These are phyloP conservation scores for Mycena galericulata DNA, from an alignment of 768 basidiomycete genomes.

Conservation along the genomic window DNA sequence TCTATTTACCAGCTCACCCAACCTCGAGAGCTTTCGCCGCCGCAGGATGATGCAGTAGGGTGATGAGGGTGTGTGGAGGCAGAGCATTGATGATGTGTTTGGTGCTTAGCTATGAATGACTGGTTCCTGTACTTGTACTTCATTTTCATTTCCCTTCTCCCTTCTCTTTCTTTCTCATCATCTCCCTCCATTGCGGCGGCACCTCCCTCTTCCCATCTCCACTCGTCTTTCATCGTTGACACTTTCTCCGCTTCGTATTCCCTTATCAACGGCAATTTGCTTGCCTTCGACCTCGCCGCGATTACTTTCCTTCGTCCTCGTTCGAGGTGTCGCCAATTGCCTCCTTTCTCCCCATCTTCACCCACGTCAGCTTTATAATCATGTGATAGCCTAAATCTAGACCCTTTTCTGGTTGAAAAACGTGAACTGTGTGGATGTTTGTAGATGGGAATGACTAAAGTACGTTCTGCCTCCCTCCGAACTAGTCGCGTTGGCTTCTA, in stretches of 20 bases:
- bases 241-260: slow-evolving; percentile 6
- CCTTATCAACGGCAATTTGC: not conserved
- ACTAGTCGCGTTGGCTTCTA: no score
- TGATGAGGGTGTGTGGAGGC: slow-evolving; percentile 2
- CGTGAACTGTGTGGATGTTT: no score
- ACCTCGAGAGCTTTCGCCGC: slow-evolving; percentile 3
- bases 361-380: no score
- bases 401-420: no score
- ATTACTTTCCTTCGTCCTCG: not conserved
- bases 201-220: slow-evolving; percentile 4
- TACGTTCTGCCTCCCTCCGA: no score
- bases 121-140: not conserved
- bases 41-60: not conserved
- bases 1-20: slow-evolving; percentile 3
- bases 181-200: slow-evolving; percentile 2
- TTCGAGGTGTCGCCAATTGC: not conserved
- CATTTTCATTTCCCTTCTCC: not conserved
- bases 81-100: not conserved
- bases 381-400: no score
- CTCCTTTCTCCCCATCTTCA: not conserved
- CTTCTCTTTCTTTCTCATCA: not conserved
- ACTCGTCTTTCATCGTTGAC: not conserved
- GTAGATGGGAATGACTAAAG: no score
- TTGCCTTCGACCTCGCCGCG: not conserved
- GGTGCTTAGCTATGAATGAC: not conserved